A percentile compares a stretch with the other conserved stretches of the same genome.
These are phyloP conservation scores for Penicillium frequentans DNA, from an alignment of 2,329 filamentous ascomycete species.

Conservation along the genomic window DNA sequence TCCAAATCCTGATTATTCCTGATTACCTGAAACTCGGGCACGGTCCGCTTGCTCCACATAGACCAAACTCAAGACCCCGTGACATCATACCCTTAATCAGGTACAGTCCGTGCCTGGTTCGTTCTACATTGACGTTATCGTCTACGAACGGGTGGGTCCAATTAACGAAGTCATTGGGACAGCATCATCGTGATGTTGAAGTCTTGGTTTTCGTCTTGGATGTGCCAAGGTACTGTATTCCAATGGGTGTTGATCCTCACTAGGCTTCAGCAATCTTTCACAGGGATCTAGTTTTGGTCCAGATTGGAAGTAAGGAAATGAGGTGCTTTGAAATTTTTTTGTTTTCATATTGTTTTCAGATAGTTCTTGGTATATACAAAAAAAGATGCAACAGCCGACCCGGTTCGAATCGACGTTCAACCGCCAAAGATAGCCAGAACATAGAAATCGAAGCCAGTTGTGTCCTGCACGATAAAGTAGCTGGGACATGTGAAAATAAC, in stretches of 20 bases:
- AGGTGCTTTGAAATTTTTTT: constrained; percentile 9
- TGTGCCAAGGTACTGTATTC: background rate
- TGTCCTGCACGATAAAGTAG: background rate
- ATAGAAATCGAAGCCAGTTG: background rate
- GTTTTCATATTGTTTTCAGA: constrained; percentile 10
- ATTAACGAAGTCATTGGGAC: background rate
- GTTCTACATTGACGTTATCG: background rate
- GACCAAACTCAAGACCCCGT: background rate
- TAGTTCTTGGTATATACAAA: constrained; percentile 17
- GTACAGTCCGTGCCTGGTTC: constrained; percentile 2
- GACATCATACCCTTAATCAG: background rate
- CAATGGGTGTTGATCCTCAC: background rate
- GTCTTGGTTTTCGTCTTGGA: background rate
- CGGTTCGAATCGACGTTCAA: background rate
- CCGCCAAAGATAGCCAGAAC: constrained; percentile 7
- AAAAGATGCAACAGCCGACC: constrained; percentile 5
- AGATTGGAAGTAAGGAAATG: background rate
- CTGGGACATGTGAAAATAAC: background rate
- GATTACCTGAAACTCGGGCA: background rate
- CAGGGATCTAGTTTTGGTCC: background rate
- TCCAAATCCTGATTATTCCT: background rate
- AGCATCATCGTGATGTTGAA: constrained; percentile 2
- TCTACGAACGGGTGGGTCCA: background rate
- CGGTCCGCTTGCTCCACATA: background rate
- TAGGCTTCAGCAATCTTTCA: background rate